phyloP scores from a whole-genome alignment of 2,329 filamentous ascomycete genomes.

The Colletotrichum endophyticum region DNA sequence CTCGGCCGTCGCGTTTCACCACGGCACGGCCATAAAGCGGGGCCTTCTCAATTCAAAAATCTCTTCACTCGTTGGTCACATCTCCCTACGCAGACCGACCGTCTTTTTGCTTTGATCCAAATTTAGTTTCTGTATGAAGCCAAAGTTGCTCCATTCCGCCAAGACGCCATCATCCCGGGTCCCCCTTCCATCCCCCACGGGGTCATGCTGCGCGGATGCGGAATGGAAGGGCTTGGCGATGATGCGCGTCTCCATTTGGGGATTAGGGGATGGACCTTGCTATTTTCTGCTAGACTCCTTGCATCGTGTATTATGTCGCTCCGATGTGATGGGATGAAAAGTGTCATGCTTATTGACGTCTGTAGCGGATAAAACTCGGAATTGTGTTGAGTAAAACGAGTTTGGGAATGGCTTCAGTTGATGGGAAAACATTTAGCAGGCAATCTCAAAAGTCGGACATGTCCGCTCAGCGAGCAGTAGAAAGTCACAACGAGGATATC shows the following conservation, averaged over 20 bases:
- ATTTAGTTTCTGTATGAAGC: background rate
- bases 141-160: background rate
- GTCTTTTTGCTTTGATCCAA: background rate
- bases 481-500: background rate
- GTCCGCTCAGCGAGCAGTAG: accelerated
- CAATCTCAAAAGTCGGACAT: accelerated
- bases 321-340: background rate
- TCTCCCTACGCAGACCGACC: background rate
- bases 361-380: background rate
- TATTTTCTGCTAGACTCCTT: background rate
- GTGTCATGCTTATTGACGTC: background rate
- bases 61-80: background rate
- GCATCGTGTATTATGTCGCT: background rate
- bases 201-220: background rate
- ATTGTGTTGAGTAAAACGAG: background rate
- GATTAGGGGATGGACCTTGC: background rate
- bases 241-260: background rate
- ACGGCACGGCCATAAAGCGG: background rate
- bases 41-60: background rate
- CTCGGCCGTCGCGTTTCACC: background rate
- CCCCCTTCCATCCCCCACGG: background rate
- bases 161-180: background rate
- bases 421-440: background rate
- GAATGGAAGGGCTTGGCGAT: background rate
- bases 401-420: background rate